phyloP scores from a whole-genome alignment of 129 eudicot species.

The Logfia minima region DNA sequence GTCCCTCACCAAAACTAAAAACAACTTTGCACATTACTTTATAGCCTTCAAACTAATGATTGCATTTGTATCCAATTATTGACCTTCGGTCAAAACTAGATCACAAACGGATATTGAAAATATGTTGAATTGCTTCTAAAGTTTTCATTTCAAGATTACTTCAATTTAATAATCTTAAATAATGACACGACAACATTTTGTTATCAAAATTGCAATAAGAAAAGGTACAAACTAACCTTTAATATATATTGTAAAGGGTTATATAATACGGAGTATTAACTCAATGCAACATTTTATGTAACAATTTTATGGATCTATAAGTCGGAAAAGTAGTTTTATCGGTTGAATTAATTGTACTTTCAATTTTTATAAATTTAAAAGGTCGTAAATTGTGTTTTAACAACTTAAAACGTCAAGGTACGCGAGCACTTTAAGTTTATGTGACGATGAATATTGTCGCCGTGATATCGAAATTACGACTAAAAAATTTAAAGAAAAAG shows the following conservation, averaged over 20 bases:
- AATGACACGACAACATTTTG: neutral
- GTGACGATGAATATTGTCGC: too few species aligned
- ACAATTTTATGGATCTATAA: neutral
- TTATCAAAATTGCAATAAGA: too few species aligned
- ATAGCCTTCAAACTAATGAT: constrained; percentile 11
- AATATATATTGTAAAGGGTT: too few species aligned
- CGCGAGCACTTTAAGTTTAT: too few species aligned
- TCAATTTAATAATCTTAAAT: neutral
- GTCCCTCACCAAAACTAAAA: neutral
- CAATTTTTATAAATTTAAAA: too few species aligned
- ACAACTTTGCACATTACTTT: neutral
- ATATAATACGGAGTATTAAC: neutral
- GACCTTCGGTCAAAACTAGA: constrained; percentile 23
- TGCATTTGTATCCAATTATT: neutral
- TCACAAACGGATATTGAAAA: neutral
- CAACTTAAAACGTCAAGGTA: neutral
- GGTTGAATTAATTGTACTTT: too few species aligned
- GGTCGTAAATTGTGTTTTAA: too few species aligned
- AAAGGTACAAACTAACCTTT: neutral
- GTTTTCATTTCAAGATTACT: neutral
- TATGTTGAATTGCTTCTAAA: neutral
- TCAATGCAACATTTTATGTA: neutral
- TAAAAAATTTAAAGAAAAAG: too few species aligned
- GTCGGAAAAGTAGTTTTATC: neutral
- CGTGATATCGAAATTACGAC: too few species aligned